Conservation (phyloP, 768 basidiomycete genomes). For the Suillus subluteus region DNA sequence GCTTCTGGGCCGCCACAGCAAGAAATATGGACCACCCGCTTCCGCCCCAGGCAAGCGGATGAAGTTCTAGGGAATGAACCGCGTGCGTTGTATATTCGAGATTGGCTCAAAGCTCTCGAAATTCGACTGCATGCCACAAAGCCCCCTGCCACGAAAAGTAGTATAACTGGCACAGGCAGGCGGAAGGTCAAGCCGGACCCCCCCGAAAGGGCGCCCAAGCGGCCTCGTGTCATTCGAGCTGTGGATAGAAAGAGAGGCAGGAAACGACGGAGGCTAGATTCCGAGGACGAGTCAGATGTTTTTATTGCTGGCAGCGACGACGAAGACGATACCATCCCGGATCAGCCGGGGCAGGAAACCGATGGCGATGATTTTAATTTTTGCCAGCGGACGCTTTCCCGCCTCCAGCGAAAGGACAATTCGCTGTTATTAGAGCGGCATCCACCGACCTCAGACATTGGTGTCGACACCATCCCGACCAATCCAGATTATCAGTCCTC, state of each 20-base stretch:
- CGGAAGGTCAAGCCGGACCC: conserved; percentile 25
- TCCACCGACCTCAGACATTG: conserved; percentile 8
- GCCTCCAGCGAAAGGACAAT: conserved; percentile 18
- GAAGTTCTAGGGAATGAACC: conserved; percentile 81
- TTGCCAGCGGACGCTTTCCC: conserved; percentile 27
- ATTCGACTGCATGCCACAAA: conserved; percentile 43
- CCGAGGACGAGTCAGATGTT: conserved; percentile 56
- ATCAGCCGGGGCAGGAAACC: conserved; percentile 39
- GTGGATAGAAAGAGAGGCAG: conserved; percentile 49
- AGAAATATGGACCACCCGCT: conserved; percentile 73
- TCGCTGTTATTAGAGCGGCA: background rate
- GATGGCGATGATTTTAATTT: conserved; percentile 40
- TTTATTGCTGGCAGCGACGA: conserved; percentile 56
- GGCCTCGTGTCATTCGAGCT: conserved; percentile 60
- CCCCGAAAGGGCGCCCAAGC: conserved; percentile 49
- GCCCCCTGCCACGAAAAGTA: conserved; percentile 3
- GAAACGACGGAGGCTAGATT: conserved; percentile 58
- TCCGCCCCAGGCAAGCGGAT: conserved; percentile 71
- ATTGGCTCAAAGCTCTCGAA: conserved; percentile 78
- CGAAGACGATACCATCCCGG: conserved; percentile 27
- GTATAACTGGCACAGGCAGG: conserved; percentile 18
- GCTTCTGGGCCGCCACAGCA: conserved; percentile 28
- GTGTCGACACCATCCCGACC: conserved; percentile 13
- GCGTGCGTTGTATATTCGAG: conserved; percentile 69
- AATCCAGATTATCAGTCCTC: conserved; percentile 18